A percentile compares a stretch with the other conserved stretches of the same genome.
These are phyloP conservation scores for Saturnispora ahearnii DNA, from an alignment of 805 yeast genomes.

Conservation along the genomic window DNA sequence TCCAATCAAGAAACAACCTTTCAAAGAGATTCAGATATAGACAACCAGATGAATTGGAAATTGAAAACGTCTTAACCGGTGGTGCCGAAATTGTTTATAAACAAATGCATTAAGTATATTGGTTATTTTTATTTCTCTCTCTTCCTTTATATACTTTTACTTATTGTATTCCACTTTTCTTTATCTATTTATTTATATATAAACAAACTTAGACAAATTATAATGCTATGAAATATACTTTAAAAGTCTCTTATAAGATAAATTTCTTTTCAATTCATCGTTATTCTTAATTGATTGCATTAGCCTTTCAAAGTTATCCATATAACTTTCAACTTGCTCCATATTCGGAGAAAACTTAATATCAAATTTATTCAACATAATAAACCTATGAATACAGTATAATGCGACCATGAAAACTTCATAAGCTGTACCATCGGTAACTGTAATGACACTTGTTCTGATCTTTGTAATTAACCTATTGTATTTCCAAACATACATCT, in stretches of 20 bases:
- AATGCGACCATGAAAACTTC: constrained; percentile 22
- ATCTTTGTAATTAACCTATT: constrained; percentile 20
- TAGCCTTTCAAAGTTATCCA: constrained; percentile 21
- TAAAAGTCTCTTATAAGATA: constrained; percentile 7
- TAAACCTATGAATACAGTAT: constrained; percentile 23
- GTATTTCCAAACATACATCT: constrained; percentile 26
- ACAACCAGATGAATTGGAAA: constrained; percentile 55
- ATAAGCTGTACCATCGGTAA: constrained; percentile 18
- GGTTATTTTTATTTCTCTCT: too few species aligned
- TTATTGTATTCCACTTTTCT: constrained; percentile 3
- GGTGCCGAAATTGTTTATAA: constrained; percentile 62
- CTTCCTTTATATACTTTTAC: not conserved
- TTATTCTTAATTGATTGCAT: constrained; percentile 21
- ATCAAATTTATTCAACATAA: constrained; percentile 18
- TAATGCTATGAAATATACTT: constrained; percentile 1
- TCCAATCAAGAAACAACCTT: constrained; percentile 51
- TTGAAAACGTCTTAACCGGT: constrained; percentile 70
- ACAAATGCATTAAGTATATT: constrained; percentile 1
- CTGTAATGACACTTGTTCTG: constrained; percentile 16
- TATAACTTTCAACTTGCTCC: constrained; percentile 21
- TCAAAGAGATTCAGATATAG: constrained; percentile 69
- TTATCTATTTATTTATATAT: not conserved
- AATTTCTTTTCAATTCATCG: constrained; percentile 11
- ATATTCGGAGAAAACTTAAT: constrained; percentile 15
- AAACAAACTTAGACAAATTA: not conserved